These are phyloP conservation scores for Sporopachydermia cereana DNA, from an alignment of 1,139 yeast genomes.

Conservation along the genomic window DNA sequence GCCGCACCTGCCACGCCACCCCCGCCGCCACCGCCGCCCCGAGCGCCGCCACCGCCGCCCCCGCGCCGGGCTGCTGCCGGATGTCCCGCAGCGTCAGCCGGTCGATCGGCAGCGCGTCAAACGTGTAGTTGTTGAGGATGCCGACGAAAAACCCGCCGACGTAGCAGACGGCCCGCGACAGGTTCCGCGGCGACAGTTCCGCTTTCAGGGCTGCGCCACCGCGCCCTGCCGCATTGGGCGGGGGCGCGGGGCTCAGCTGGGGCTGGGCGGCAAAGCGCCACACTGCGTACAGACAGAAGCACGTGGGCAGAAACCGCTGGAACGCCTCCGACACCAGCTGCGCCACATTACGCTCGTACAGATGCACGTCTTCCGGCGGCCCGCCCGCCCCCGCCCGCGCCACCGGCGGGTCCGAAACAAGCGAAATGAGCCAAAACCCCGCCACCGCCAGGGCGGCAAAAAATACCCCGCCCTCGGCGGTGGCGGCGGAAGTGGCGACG, in stretches of 20 bases:
- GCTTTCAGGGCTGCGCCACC: conserved; percentile 17
- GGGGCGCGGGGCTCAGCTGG: conserved; percentile 15
- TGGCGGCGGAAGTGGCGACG: conserved; percentile 17
- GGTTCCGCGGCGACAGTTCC: conserved; percentile 15
- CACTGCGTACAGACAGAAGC: conserved; percentile 60
- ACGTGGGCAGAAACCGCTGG: conserved; percentile 63
- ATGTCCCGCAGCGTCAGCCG: conserved; percentile 64
- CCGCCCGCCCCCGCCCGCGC: conserved; percentile 38
- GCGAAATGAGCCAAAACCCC: conserved; percentile 81
- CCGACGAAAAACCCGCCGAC: conserved; percentile 81
- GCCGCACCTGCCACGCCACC: conserved; percentile 62
- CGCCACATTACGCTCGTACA: conserved; percentile 33
- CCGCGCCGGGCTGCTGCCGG: conserved; percentile 64
- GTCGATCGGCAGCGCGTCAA: conserved; percentile 81
- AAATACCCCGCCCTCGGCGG: conserved; percentile 39
- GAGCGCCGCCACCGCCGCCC: conserved; percentile 48
- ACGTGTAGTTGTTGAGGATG: conserved; percentile 72
- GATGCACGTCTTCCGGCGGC: conserved; percentile 19
- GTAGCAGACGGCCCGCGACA: conserved; percentile 56
- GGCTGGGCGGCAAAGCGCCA: conserved; percentile 45
- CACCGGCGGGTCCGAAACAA: conserved; percentile 78
- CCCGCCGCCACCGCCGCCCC: conserved; percentile 36
- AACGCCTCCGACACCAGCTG: conserved; percentile 58
- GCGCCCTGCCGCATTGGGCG: not conserved
- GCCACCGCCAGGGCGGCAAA: conserved; percentile 52